Conservation (phyloP, 352 stramenopile genomes). For the Plasmopara muralis region DNA sequence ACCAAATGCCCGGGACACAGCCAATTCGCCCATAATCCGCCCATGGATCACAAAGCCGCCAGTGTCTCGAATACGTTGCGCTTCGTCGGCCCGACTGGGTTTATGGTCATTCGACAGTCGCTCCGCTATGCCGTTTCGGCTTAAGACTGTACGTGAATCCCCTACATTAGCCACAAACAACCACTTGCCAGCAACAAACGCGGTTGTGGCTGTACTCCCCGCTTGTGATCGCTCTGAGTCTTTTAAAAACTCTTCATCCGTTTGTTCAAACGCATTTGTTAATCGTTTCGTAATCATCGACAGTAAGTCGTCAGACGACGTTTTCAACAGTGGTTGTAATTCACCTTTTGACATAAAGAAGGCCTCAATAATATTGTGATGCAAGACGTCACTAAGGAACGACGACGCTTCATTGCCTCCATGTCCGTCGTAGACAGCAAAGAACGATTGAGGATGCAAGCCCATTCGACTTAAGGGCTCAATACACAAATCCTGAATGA, state of each 20-base stretch:
- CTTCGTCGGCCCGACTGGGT: slow-evolving; percentile 89
- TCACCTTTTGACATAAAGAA: slow-evolving; percentile 54
- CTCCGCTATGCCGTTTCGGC: slow-evolving; percentile 75
- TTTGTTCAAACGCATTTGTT: slow-evolving; percentile 51
- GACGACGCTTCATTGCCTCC: slow-evolving; percentile 90
- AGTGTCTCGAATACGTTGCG: slow-evolving; percentile 91
- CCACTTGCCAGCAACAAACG: slow-evolving; percentile 88
- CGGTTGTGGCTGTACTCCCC: slow-evolving; percentile 92
- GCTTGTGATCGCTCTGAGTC: slow-evolving; percentile 60
- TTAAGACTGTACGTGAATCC: slow-evolving; percentile 93
- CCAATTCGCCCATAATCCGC: slow-evolving; percentile 91
- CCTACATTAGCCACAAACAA: slow-evolving; percentile 96
- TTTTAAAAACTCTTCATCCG: slow-evolving; percentile 65
- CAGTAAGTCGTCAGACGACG: slow-evolving; percentile 36
- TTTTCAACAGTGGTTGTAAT: slow-evolving; percentile 23
- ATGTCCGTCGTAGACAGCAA: slow-evolving; percentile 96
- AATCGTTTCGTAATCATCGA: slow-evolving; percentile 50
- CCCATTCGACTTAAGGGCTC: slow-evolving; percentile 41
- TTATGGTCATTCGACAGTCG: slow-evolving; percentile 97
- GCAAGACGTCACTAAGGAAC: slow-evolving; percentile 77
- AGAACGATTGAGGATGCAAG: slow-evolving; percentile 88
- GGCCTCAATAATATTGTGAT: slow-evolving; percentile 57
- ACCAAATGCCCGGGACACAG: slow-evolving; percentile 74
- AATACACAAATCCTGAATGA: slow-evolving; percentile 89
- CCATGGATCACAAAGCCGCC: slow-evolving; percentile 86